These are phyloP conservation scores for Aspergillus ustus DNA, from an alignment of 2,329 filamentous ascomycete species.

Conservation along the genomic window DNA sequence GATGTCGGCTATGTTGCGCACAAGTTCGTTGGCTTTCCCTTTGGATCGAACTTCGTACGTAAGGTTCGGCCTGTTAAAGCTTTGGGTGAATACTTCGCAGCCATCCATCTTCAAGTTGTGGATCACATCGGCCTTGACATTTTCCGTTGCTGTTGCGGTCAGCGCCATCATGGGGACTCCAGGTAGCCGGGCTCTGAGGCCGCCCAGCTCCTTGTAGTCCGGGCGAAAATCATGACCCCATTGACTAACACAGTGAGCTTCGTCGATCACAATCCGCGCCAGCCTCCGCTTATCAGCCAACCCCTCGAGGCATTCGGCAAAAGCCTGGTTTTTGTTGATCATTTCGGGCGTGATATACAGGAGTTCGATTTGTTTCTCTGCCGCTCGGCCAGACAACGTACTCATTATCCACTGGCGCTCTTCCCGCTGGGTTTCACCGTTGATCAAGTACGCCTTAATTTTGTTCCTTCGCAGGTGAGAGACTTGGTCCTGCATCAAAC, in stretches of 20 bases:
- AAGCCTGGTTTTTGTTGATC: slow-evolving; percentile 77
- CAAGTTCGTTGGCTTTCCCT: slow-evolving; percentile 59
- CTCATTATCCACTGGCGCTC: slow-evolving; percentile 70
- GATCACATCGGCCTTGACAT: slow-evolving; percentile 89
- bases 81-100: slow-evolving; percentile 83
- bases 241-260: slow-evolving; percentile 98
- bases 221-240: slow-evolving; percentile 98
- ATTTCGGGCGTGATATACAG: slow-evolving; percentile 98
- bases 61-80: slow-evolving; percentile 95
- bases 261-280: slow-evolving; percentile 92
- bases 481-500: slow-evolving; percentile 97
- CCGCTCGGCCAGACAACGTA: slow-evolving; percentile 64
- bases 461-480: slow-evolving; percentile 74
- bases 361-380: slow-evolving; percentile 79
- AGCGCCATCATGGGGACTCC: slow-evolving; percentile 90
- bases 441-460: slow-evolving; percentile 81
- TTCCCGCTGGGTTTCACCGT: slow-evolving; percentile 70
- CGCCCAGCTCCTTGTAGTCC: slow-evolving; percentile 87
- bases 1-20: slow-evolving; percentile 57
- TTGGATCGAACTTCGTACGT: slow-evolving; percentile 84
- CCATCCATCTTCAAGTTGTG: slow-evolving; percentile 83
- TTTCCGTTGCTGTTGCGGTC: slow-evolving; percentile 91
- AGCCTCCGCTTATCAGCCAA: slow-evolving; percentile 75
- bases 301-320: slow-evolving; percentile 67
- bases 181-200: slow-evolving; percentile 72